Evolutionary conservation across 2,329 filamentous ascomycete genomes (phyloP), one percentile per base, ranked within the genome.

Genomic region (Colletotrichum somersetense): DNA sequence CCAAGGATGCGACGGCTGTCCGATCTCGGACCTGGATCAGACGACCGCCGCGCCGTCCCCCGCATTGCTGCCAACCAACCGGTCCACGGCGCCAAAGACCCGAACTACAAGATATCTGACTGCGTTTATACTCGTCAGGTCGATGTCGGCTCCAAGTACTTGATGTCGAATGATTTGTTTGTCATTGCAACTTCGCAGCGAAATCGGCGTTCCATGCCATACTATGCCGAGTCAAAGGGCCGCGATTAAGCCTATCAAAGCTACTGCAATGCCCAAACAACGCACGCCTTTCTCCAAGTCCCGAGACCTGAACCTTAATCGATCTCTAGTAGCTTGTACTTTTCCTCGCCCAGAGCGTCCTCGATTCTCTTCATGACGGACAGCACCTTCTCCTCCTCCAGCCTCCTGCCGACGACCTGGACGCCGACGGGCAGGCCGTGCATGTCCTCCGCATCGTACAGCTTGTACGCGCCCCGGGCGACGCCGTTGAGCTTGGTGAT

Each of bases 361-460:
- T 97, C 94, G 3, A 97, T 86, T 66, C 88, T 87, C 81, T 91
- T 87, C 94, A 97, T 97, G 18, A 92, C 86, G 0, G 91, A 90
- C 62, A 97, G 82, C 0, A 97, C 93, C 84, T 96, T 96, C 83
- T 97, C 94, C 80, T 97, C 95, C 78, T 96, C 91, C 76, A 97
- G 83, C 46, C 94, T 86, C 53, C 92, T 86, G 0, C 94, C 94
- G 0, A 97, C 91, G 33, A 97, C 86, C 81, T 97, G 95, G 10
- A 98, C 91, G 0, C 90, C 95, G 0, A 97, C 94, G 0, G 96
- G 96, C 52, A 98, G 84, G 0, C 95, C 95, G 58, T 94, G 91
- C 95, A 98, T 98, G 71, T 89, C 90, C 18, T 85, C 83, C 0
- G 94, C 91, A 79, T 98, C 90, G 79, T 98, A 98, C 76, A 94